These are phyloP conservation scores for Combretum micranthum DNA, from an alignment of 345 rosid species.

Conservation along the genomic window DNA sequence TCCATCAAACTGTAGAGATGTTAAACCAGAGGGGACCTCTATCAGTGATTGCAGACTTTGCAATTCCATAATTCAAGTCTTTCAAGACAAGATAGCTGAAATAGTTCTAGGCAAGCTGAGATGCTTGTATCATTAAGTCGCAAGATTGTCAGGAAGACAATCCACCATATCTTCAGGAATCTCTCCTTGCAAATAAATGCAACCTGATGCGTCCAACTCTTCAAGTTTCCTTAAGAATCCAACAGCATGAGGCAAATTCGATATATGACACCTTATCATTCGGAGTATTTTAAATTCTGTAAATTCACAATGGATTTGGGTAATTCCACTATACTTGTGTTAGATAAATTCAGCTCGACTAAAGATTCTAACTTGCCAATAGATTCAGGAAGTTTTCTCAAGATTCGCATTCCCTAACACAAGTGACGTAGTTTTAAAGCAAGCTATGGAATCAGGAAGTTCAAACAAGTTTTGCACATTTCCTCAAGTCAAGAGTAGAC, in stretches of 20 bases:
- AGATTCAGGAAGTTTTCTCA: constrained; percentile 16
- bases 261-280: constrained; percentile 13
- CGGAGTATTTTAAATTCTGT: constrained; percentile 9
- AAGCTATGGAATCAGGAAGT: constrained; percentile 12
- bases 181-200: constrained; percentile 13
- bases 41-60: constrained; percentile 8
- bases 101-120: constrained; percentile 4
- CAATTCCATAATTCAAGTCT: constrained; percentile 14
- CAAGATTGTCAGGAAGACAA: constrained; percentile 5
- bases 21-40: constrained; percentile 11
- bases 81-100: constrained; percentile 12
- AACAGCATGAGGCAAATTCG: constrained; percentile 8
- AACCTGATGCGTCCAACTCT: constrained; percentile 17
- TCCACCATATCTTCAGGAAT: constrained; percentile 14
- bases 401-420: constrained; percentile 11
- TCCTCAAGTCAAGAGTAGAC: constrained; percentile 12
- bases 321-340: constrained; percentile 13
- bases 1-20: constrained; percentile 10
- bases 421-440: constrained; percentile 9
- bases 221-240: constrained; percentile 19
- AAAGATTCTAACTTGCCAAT: constrained; percentile 13
- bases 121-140: constrained; percentile 11
- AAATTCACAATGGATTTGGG: constrained; percentile 10
- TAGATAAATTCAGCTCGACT: constrained; percentile 13
- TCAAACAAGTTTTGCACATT: constrained; percentile 10